These are phyloP conservation scores for Phaffomyces thermotolerans DNA, from an alignment of 805 yeast genomes.

Conservation along the genomic window DNA sequence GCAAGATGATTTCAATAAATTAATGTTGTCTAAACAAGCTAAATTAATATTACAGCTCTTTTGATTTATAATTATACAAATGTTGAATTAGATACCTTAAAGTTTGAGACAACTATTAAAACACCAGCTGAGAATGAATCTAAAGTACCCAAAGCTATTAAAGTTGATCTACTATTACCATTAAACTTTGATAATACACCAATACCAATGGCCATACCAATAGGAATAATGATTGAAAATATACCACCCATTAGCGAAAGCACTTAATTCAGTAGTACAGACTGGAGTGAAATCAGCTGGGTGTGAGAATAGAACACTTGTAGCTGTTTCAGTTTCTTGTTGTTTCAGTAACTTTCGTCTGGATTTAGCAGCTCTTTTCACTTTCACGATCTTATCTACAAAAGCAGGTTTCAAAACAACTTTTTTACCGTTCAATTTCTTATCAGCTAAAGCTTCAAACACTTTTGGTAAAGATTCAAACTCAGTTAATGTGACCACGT, in stretches of 20 bases:
- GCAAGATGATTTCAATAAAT: too few relatives aligned
- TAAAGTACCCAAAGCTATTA: conserved; percentile 59
- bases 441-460: conserved; percentile 30
- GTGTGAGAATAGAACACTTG: conserved; percentile 70
- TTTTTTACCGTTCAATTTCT: conserved; percentile 31
- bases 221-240: conserved; percentile 55
- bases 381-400: conserved; percentile 37
- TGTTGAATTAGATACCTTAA: not conserved
- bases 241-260: conserved; percentile 65
- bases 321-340: conserved; percentile 12
- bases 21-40: too few relatives aligned
- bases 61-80: not conserved
- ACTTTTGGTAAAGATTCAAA: conserved; percentile 38
- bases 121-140: conserved; percentile 74
- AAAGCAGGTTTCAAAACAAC: conserved; percentile 34
- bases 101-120: conserved; percentile 29
- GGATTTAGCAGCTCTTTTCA: conserved; percentile 30
- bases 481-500: conserved; percentile 40
- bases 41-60: too few relatives aligned
- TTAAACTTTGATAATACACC: conserved; percentile 58
- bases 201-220: conserved; percentile 70
- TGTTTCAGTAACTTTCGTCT: conserved; percentile 13
- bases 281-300: conserved; percentile 97
- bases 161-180: conserved; percentile 47
- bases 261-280: conserved; percentile 94